A percentile compares a stretch with the other conserved stretches of the same genome.
Conservation (phyloP, 1,284 basidiomycete genomes). For the Apiotrichum porosum region DNA sequence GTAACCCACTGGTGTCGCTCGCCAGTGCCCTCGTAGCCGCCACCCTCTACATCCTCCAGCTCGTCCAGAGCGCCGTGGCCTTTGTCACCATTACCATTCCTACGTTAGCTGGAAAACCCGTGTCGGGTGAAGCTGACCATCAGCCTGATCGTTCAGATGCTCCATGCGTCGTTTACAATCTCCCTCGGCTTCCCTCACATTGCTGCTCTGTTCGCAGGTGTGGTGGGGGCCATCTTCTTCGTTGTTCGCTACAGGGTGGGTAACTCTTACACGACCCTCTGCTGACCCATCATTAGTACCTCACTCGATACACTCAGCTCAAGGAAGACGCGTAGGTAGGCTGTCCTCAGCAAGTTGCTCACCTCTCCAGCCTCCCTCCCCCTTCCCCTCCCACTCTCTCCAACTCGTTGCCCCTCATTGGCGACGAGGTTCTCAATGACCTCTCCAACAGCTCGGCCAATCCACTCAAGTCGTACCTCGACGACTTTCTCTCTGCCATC, state of each 20-base stretch:
- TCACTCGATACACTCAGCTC: constrained; percentile 59
- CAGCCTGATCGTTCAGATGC: constrained; percentile 53
- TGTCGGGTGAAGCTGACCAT: no score
- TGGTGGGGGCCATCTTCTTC: constrained; percentile 67
- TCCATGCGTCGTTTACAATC: constrained; percentile 84
- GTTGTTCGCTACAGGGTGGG: constrained; percentile 74
- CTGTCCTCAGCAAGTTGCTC: constrained; percentile 4
- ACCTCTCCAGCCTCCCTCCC: constrained; percentile 21
- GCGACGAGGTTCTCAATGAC: constrained; percentile 58
- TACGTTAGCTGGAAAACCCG: no score
- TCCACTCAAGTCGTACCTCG: constrained; percentile 83
- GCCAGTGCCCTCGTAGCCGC: constrained; percentile 81
- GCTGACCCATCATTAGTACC: constrained; percentile 29
- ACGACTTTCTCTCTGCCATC: constrained; percentile 90
- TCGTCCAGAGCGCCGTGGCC: constrained; percentile 63
- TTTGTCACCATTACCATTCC: constrained; percentile 77
- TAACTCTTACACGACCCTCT: constrained; percentile 56
- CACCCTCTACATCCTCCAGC: constrained; percentile 72
- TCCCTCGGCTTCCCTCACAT: constrained; percentile 86
- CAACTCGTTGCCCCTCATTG: constrained; percentile 25
- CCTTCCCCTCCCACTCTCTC: constrained; percentile 34
- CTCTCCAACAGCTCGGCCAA: constrained; percentile 59
- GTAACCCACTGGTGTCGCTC: constrained; percentile 63
- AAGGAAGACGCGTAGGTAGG: constrained; percentile 66
- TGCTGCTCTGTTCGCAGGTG: constrained; percentile 65